These are phyloP conservation scores for Gossypium thurberi DNA, from an alignment of 345 rosid species.

Conservation along the genomic window DNA sequence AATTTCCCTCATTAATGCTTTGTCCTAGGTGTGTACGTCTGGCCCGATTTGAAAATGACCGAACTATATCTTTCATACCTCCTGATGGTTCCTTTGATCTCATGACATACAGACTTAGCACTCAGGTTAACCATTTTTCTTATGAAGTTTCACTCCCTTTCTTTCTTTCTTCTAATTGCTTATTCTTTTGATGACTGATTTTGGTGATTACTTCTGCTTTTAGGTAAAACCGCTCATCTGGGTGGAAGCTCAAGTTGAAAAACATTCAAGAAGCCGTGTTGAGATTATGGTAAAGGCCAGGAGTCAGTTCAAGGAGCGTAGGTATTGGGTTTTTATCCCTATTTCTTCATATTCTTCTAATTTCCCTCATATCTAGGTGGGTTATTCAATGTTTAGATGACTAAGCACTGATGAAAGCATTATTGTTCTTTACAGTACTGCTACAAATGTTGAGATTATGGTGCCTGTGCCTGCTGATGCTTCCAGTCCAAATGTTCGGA, in stretches of 20 bases:
- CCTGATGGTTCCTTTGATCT: slow-evolving; percentile 98
- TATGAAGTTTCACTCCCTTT: not conserved
- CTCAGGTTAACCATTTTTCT: slow-evolving; percentile 56
- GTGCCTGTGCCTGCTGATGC: slow-evolving; percentile 74
- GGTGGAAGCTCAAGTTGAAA: slow-evolving; percentile 95
- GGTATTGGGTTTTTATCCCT: slow-evolving; percentile 33
- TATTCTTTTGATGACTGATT: not conserved
- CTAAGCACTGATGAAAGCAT: slow-evolving; percentile 7
- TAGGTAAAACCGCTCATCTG: slow-evolving; percentile 92
- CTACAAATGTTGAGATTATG: slow-evolving; percentile 64
- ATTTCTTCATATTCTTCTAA: not conserved
- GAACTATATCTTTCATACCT: slow-evolving; percentile 92
- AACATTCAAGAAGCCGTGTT: slow-evolving; percentile 86
- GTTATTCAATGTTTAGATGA: slow-evolving; percentile 1
- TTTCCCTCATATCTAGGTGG: not conserved
- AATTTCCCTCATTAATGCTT: slow-evolving; percentile 8
- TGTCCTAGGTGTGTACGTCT: slow-evolving; percentile 78
- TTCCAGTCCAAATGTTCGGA: slow-evolving; percentile 79
- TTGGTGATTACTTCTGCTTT: slow-evolving; percentile 6
- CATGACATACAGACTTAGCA: slow-evolving; percentile 94
- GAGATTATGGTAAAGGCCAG: slow-evolving; percentile 87
- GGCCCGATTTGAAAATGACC: slow-evolving; percentile 94
- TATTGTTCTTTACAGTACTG: slow-evolving; percentile 44
- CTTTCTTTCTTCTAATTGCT: not conserved
- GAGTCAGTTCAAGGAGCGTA: slow-evolving; percentile 93